Evolutionary conservation across 1,139 yeast species (phyloP).

Genomic region (Debaryomycetaceae sp.): DNA sequence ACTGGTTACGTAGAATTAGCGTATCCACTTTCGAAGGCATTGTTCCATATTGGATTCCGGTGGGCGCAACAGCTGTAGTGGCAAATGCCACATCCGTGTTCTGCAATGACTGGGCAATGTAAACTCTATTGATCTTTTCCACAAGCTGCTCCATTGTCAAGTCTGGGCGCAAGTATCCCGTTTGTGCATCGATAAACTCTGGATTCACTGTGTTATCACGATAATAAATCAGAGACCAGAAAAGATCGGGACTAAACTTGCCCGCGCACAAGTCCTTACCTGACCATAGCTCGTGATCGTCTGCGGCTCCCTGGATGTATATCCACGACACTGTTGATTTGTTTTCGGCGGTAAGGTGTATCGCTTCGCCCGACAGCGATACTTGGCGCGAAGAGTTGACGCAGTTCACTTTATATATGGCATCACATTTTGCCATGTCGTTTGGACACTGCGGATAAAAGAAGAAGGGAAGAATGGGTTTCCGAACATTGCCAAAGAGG

Average conservation of each 20-base stretch:
- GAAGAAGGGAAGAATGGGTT: slow-evolving; percentile 63
- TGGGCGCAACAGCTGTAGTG: slow-evolving; percentile 7
- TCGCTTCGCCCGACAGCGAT: slow-evolving; percentile 1
- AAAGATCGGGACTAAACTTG: slow-evolving; percentile 37
- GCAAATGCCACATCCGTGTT: slow-evolving; percentile 6
- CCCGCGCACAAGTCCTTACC: slow-evolving; percentile 23
- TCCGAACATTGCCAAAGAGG: slow-evolving; percentile 15
- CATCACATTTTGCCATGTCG: background rate
- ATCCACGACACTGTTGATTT: slow-evolving; percentile 11
- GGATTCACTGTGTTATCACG: background rate
- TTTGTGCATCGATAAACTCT: slow-evolving; percentile 16
- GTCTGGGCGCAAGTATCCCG: slow-evolving; percentile 25
- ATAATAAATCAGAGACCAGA: slow-evolving; percentile 39
- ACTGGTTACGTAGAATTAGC: slow-evolving; percentile 3
- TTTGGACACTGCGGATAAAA: slow-evolving; percentile 34
- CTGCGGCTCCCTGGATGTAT: slow-evolving; percentile 89
- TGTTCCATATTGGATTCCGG: slow-evolving; percentile 22
- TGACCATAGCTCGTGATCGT: slow-evolving; percentile 88
- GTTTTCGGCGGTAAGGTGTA: slow-evolving; percentile 1
- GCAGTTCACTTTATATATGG: slow-evolving; percentile 21
- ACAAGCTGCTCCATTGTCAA: slow-evolving; percentile 13
- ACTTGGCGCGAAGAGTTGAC: slow-evolving; percentile 55
- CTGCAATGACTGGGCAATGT: background rate
- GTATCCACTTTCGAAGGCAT: slow-evolving; percentile 10
- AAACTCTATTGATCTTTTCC: background rate